Evolutionary conservation across 1,284 basidiomycete genomes (phyloP).

Genomic region (Melampsora abietis-canadensis): DNA sequence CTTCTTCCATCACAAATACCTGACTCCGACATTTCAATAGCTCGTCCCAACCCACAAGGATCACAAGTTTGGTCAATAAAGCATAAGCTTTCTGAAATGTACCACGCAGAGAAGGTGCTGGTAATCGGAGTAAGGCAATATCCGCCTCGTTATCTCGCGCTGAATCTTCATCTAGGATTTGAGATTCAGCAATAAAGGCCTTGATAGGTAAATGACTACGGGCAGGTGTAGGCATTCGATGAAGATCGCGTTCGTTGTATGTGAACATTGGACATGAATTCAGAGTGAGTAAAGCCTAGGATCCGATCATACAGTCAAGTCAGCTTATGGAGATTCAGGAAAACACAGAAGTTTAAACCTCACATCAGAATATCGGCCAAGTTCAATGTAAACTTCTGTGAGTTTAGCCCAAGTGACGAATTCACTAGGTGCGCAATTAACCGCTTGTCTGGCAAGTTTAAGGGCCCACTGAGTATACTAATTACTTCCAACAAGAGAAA

Average conservation of each 20-base stretch:
- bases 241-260: conserved; percentile 91
- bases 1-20: conserved; percentile 99
- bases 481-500: conserved; percentile 33
- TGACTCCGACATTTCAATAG: conserved; percentile 84
- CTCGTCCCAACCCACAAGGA: conserved; percentile 97
- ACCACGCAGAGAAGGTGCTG: conserved; percentile 86
- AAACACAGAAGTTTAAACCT: conserved; percentile 45
- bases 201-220: conserved; percentile 83
- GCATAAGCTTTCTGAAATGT: conserved; percentile 94
- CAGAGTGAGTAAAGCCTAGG: conserved; percentile 77
- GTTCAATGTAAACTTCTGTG: conserved; percentile 87
- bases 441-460: conserved; percentile 83
- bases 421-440: conserved; percentile 95
- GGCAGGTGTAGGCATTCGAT: conserved; percentile 77
- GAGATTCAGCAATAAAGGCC: conserved; percentile 72
- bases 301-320: neutral
- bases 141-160: conserved; percentile 87
- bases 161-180: conserved; percentile 60
- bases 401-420: conserved; percentile 98
- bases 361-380: conserved; percentile 77
- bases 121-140: conserved; percentile 83
- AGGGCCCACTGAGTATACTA: conserved; percentile 71
- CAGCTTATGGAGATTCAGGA: neutral
- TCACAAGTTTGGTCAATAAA: conserved; percentile 81
- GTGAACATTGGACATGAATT: conserved; percentile 99